Conservation (phyloP, 2,329 filamentous ascomycete genomes). For the Aspergillus pseudoterreus region DNA sequence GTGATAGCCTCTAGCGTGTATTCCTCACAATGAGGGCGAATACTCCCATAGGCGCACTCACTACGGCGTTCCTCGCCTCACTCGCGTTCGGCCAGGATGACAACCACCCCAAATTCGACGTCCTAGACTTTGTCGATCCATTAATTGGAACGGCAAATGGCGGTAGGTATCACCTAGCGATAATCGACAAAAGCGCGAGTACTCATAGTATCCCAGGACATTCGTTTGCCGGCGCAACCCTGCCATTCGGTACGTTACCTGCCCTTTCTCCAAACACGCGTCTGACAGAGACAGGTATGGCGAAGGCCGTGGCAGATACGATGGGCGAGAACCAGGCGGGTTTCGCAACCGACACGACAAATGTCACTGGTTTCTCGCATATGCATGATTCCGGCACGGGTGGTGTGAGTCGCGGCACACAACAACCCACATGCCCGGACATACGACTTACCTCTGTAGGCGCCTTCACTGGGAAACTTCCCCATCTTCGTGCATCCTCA, state of each 20-base stretch:
- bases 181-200: not conserved
- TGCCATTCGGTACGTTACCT: slow-evolving; percentile 47
- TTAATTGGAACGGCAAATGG: slow-evolving; percentile 55
- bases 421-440: not conserved
- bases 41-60: not conserved
- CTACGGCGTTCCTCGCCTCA: not conserved
- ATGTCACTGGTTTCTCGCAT: slow-evolving; percentile 50
- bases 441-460: slow-evolving; percentile 12
- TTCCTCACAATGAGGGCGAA: not conserved
- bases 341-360: slow-evolving; percentile 50
- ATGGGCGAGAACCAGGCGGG: slow-evolving; percentile 54
- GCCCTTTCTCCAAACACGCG: not conserved
- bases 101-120: slow-evolving; percentile 20
- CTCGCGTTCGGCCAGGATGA: not conserved
- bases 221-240: slow-evolving; percentile 55
- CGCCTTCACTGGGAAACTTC: slow-evolving; percentile 63
- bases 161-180: slow-evolving; percentile 18
- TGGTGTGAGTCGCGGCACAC: slow-evolving; percentile 29
- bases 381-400: slow-evolving; percentile 55
- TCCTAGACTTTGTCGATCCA: slow-evolving; percentile 46
- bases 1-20: not conserved
- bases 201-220: slow-evolving; percentile 38
- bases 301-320: slow-evolving; percentile 55
- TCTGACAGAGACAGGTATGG: slow-evolving; percentile 41
- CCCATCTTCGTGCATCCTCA: slow-evolving; percentile 64